Evolutionary conservation across 2,329 filamentous ascomycete genomes (phyloP).

Genomic region (Scedosporium minutisporum): DNA sequence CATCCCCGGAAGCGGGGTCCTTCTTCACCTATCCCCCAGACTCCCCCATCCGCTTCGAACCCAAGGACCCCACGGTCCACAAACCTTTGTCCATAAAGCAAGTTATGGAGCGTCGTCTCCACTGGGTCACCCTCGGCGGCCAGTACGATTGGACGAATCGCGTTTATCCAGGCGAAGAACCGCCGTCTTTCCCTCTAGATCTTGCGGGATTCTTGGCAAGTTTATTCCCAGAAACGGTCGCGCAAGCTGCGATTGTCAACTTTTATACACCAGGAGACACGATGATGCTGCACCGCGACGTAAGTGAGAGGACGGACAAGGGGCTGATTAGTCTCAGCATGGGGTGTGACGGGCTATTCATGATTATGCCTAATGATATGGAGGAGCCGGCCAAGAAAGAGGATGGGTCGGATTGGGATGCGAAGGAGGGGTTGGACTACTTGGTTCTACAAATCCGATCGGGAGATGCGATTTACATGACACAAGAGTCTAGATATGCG

Average conservation of each 20-base stretch:
- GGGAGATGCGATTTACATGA: conserved; percentile 89
- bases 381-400: conserved; percentile 15
- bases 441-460: conserved; percentile 62
- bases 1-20: conserved; percentile 23
- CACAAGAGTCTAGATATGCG: conserved; percentile 67
- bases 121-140: conserved; percentile 89
- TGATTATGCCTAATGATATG: conserved; percentile 58
- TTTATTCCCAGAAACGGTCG: conserved; percentile 66
- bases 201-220: conserved; percentile 56
- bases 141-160: conserved; percentile 96
- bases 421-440: conserved; percentile 26
- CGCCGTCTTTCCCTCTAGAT: conserved; percentile 67
- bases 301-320: conserved; percentile 72
- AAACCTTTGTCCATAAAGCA: conserved; percentile 60
- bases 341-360: conserved; percentile 83
- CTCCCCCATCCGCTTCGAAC: conserved; percentile 46
- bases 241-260: conserved; percentile 90
- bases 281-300: conserved; percentile 86
- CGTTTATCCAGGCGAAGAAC: conserved; percentile 58
- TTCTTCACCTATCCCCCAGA: conserved; percentile 45
- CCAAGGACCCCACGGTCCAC: conserved; percentile 66
- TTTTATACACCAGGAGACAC: conserved; percentile 86
- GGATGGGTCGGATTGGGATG: conserved; percentile 18
- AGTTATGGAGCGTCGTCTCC: conserved; percentile 69
- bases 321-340: conserved; percentile 79